phyloP scores from a whole-genome alignment of 176 grass and related monocot species.

The Coix lacrymajobi region DNA sequence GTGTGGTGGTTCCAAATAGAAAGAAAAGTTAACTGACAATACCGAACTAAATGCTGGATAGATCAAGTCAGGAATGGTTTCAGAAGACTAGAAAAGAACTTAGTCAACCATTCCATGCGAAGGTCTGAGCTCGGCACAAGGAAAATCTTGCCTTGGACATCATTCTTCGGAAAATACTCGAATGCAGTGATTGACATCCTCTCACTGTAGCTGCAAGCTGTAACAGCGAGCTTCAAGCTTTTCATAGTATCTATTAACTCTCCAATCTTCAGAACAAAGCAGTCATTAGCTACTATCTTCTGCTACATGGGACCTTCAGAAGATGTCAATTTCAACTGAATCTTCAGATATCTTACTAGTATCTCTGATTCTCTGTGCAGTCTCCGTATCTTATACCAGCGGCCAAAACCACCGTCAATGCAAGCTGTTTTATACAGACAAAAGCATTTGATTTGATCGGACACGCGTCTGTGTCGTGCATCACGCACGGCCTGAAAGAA shows the following conservation, averaged over 20 bases:
- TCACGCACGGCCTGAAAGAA: too few species aligned
- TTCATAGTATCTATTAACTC: slow-evolving; percentile 25
- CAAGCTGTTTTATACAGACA: background rate
- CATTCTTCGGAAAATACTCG: slow-evolving; percentile 41
- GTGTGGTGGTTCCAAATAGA: background rate
- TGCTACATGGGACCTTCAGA: background rate
- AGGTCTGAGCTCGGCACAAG: slow-evolving; percentile 20
- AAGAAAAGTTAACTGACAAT: background rate
- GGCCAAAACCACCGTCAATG: too few species aligned
- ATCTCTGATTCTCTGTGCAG: too few species aligned
- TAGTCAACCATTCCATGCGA: slow-evolving; percentile 28
- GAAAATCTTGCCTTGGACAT: slow-evolving; percentile 38
- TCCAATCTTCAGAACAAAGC: slow-evolving; percentile 32
- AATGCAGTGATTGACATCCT: slow-evolving; percentile 24
- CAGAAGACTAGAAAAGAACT: slow-evolving; percentile 28
- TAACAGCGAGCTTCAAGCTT: slow-evolving; percentile 27
- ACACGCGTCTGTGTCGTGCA: too few species aligned
- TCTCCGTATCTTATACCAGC: too few species aligned
- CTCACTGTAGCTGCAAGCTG: slow-evolving; percentile 22
- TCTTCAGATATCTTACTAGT: too few species aligned
- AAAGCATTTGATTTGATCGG: too few species aligned
- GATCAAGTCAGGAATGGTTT: slow-evolving; percentile 3
- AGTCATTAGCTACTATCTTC: background rate
- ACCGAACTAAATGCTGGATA: background rate
- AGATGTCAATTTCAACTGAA: too few species aligned